phyloP scores from a whole-genome alignment of 2,329 filamentous ascomycete genomes.

The Lachnellula hyalina region DNA sequence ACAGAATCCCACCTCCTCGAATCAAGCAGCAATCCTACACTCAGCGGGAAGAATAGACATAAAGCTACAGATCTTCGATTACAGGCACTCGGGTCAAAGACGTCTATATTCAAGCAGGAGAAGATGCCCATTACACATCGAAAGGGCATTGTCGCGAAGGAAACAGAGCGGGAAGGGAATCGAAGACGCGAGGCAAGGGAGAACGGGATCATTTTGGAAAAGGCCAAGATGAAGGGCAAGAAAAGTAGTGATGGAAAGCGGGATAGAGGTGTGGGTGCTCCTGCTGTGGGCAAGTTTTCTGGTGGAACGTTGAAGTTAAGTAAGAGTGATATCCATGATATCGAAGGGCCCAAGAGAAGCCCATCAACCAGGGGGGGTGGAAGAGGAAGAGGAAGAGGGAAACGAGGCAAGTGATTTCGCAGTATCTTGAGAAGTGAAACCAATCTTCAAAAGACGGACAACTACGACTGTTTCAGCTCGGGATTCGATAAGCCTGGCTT shows the following conservation, averaged over 20 bases:
- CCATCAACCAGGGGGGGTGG: slow-evolving; percentile 25
- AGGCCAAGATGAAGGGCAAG: slow-evolving; percentile 33
- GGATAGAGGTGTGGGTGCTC: slow-evolving; percentile 64
- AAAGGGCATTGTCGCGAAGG: slow-evolving; percentile 74
- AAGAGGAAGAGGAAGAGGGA: slow-evolving; percentile 26
- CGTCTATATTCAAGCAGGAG: slow-evolving; percentile 67
- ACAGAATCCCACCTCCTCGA: slow-evolving; percentile 86
- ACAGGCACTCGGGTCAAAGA: slow-evolving; percentile 72
- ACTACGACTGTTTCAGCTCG: not conserved
- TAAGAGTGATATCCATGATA: slow-evolving; percentile 67
- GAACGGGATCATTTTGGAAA: slow-evolving; percentile 85
- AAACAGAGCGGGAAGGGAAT: slow-evolving; percentile 59
- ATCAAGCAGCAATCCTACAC: slow-evolving; percentile 44
- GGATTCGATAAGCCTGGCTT: not conserved
- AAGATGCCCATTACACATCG: slow-evolving; percentile 87
- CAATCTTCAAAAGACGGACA: not conserved
- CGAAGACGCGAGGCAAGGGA: slow-evolving; percentile 76
- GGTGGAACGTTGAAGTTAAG: slow-evolving; percentile 77
- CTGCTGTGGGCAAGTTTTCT: slow-evolving; percentile 73
- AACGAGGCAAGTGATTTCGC: slow-evolving; percentile 12
- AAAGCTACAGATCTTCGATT: slow-evolving; percentile 81
- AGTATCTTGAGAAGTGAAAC: not conserved
- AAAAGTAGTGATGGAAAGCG: slow-evolving; percentile 38
- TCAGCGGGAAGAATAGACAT: slow-evolving; percentile 64
- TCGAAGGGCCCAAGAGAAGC: slow-evolving; percentile 49